Evolutionary conservation across 257 asterid species (phyloP), one percentile per base, ranked within the genome.

Genomic region (Henckelia pumila): DNA sequence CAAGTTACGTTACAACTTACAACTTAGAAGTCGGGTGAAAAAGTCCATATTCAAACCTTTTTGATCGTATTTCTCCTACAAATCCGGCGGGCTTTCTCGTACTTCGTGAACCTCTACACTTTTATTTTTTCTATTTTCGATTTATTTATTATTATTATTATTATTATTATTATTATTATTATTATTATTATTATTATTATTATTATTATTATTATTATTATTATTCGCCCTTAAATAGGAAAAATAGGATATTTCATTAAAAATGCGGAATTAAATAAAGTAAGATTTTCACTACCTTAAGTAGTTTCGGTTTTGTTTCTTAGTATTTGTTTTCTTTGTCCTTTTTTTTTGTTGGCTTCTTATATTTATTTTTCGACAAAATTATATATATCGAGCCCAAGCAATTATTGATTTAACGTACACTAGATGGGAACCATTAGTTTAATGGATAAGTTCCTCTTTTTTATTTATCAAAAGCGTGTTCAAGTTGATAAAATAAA

Each of bases 11-110:
- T 56, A 44, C 64, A 55, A 20, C 20, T 25, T 69, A n/a, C n/a
- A n/a, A 60, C 30, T 26, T 25, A n/a, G n/a, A n/a, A n/a, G n/a
- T n/a, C n/a, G n/a, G 63, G 55, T 28, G 23, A 70, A 49, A 59
- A 67, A 71, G 81, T 78, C 65, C 40, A 67, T 56, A 71, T 72
- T 82, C 81, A 63, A 53, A 74, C 82, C 74, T 49, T 50, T 62
- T 63, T 37, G 57, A 70, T 30, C 58, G 77, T 63, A 67, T 32
- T 20, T 53, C 61, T 57, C 74, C 71, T 58, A 35, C 64, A 59
- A 71, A 64, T 65, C 77, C 77, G 79, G 77, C 83, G 75, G 70
- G 29, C 33, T 74, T 71, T 37, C 67, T 57, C 60, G 40, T 59
- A 35, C 60, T 37, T 63, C 66, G 50, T 14, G 16, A 64, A 40